Evolutionary conservation across 441 rosid genomes (phyloP).

Genomic region (Gossypium schwendimanii): DNA sequence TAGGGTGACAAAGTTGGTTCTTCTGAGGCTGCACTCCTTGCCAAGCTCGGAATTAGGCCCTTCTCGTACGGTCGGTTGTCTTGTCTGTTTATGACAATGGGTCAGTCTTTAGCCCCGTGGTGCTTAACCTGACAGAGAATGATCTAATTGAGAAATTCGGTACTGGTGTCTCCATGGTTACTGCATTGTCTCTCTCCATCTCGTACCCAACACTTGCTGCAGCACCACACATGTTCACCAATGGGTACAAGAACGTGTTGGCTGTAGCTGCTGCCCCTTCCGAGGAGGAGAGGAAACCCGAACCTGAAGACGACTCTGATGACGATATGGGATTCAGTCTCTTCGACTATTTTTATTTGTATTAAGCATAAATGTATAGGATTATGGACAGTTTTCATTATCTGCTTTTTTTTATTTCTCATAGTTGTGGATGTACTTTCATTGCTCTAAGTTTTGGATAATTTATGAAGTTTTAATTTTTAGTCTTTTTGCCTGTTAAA

Average conservation of each 20-base stretch:
- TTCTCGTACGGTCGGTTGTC: slow-evolving; percentile 8
- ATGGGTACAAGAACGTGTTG: slow-evolving; percentile 77
- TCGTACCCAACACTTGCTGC: slow-evolving; percentile 82
- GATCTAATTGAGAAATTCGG: slow-evolving; percentile 28
- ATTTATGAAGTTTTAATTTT: no score
- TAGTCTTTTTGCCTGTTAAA: no score
- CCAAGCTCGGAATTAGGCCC: slow-evolving; percentile 65
- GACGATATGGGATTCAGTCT: slow-evolving; percentile 74
- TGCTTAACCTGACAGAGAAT: slow-evolving; percentile 6
- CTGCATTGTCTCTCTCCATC: slow-evolving; percentile 59
- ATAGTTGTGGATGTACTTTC: no score
- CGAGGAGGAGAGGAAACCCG: slow-evolving; percentile 60
- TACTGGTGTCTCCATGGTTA: slow-evolving; percentile 35
- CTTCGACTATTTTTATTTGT: slow-evolving; percentile 44
- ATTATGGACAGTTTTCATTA: slow-evolving; percentile 17
- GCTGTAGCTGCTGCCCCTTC: slow-evolving; percentile 32
- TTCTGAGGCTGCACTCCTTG: slow-evolving; percentile 75
- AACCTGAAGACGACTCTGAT: slow-evolving; percentile 19
- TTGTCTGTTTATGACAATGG: slow-evolving; percentile 13
- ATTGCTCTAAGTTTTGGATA: no score
- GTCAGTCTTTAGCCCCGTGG: slow-evolving; percentile 13
- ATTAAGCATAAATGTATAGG: background rate
- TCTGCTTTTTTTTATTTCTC: no score
- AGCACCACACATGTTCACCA: slow-evolving; percentile 75
- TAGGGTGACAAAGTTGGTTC: slow-evolving; percentile 88